Base-by-base conservation (phyloP, 768 basidiomycete species). In the Mycena chlorophos region DNA sequence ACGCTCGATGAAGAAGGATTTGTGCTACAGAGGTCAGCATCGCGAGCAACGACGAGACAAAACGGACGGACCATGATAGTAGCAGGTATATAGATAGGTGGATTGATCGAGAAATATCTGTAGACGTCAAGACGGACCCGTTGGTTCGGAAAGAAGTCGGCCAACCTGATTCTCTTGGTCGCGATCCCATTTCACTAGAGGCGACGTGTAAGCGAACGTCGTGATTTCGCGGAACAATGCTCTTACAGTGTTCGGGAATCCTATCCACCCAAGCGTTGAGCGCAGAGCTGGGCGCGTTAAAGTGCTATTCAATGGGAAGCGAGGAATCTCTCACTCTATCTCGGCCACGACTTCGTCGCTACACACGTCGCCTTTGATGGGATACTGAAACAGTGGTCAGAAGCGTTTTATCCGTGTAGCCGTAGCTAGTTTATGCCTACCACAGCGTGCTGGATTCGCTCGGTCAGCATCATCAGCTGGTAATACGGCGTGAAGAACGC, bases 401-500 rank as follows among this genome's bases (percentile, higher is more conserved):
- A n/a, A 20, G 16, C 22, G 14, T 5, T 4, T 23, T 27, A 26
- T n/a, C 4, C 19, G 17, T n/a, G n/a, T n/a, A n/a, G n/a, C n/a
- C n/a, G n/a, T n/a, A n/a, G n/a, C n/a, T n/a, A 22, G 34, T 1
- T 12, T 37, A 23, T n/a, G 49, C 40, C 6, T 34, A 58, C 57
- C 14, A 53, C 51, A 12, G 25, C 39, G 6, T 45, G n/a, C 37
- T 58, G 57, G 12, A 58, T 58, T 12, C 57, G 57, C 25, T 23
- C 39, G 8, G 43, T 31, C 16, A 58, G 45, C 23, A 46, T 0
- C n/a, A 58, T 34, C 40, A 58, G 28, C 22, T 23, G 22, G 22
- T 53, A 5, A 30, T 49, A 54, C 6, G 31, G 30, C 16, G n/a
- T 14, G 6, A 48, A 20, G 29, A 39, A 53, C 1, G 76, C 55